Base-by-base conservation (phyloP, 495 filamentous ascomycete genomes). In the Daldinia concentrica region DNA sequence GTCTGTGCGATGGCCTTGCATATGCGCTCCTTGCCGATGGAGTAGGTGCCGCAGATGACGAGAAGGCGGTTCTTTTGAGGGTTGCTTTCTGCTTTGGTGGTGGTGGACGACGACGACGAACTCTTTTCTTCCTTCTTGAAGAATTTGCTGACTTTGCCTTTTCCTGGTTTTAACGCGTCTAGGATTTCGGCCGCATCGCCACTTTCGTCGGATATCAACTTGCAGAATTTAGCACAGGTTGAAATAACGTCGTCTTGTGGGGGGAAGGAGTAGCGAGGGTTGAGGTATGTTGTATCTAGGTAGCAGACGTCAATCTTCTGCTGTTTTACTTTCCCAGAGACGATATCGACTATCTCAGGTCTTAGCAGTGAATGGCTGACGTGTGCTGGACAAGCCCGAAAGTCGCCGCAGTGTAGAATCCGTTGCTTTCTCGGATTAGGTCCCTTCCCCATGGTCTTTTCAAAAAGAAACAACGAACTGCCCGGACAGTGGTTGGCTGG, bases 401-500 rank as follows among this genome's bases (percentile, higher is more conserved):
- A 99, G 73, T 99, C 95, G 36, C 95, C 95, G 74, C 96, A 98
- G 75, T 99, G 95, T 7, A 99, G 82, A 29, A 99, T 87, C 14
- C 95, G 86, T 62, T 97, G 91, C 5, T 86, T 82, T 67, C 82
- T 87, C 6, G 83, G 78, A 50, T 83, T 88, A 58, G 85, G 80
- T 8, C 89, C 84, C 68, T 83, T 86, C 8, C 87, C 89, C 9
- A 90, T 77, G 2, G 81, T 77, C 71, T 97, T 96, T 77, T 98
- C 92, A 68, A 98, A 98, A 0, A 99, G 82, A 76, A 95, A 98
- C 2, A 99, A 80, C 5, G 95, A 96, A 77, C 93, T 97, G 6
- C 95, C 95, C 0, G 95, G 95, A 73, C 95, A 99, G 71, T 99
- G 95, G 77, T 99, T 99, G 1, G 95, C 95, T 6, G 90, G 88